These are phyloP conservation scores for Mrakia frigida DNA, from an alignment of 768 basidiomycete genomes.

Conservation along the genomic window DNA sequence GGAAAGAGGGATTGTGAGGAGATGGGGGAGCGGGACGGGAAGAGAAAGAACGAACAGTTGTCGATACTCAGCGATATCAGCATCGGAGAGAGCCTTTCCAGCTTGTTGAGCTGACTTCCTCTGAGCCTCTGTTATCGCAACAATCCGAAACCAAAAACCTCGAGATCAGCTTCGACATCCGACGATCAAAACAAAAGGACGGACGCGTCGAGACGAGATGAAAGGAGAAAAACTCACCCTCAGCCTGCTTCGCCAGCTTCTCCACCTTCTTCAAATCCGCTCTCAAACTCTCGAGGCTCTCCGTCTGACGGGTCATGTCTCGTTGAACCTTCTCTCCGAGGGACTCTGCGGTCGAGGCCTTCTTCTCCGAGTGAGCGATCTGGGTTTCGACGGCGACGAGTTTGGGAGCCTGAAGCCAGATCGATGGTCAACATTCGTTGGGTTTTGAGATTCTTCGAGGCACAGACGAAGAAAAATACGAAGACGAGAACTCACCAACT, in stretches of 20 bases:
- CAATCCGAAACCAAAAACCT: not conserved
- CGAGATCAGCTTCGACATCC: no score
- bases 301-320: conserved; percentile 48
- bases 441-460: not conserved
- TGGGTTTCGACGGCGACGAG: conserved; percentile 78
- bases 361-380: conserved; percentile 76
- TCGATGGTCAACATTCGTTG: no score
- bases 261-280: conserved; percentile 64
- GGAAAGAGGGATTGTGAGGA: not conserved
- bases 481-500: conserved; percentile 54
- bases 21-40: no score
- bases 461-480: not conserved
- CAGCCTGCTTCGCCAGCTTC: conserved; percentile 67
- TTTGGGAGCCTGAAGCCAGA: conserved; percentile 62
- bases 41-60: conserved; percentile 54
- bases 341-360: conserved; percentile 63
- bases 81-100: conserved; percentile 72
- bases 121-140: conserved; percentile 59
- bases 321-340: conserved; percentile 60
- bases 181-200: no score
- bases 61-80: conserved; percentile 81
- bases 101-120: conserved; percentile 59
- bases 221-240: conserved; percentile 53
- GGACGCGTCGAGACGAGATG: not conserved
- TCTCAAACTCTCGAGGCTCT: conserved; percentile 49